These are phyloP conservation scores for Pontederia crassipes DNA, from an alignment of 176 grass and related monocot species.

Conservation along the genomic window DNA sequence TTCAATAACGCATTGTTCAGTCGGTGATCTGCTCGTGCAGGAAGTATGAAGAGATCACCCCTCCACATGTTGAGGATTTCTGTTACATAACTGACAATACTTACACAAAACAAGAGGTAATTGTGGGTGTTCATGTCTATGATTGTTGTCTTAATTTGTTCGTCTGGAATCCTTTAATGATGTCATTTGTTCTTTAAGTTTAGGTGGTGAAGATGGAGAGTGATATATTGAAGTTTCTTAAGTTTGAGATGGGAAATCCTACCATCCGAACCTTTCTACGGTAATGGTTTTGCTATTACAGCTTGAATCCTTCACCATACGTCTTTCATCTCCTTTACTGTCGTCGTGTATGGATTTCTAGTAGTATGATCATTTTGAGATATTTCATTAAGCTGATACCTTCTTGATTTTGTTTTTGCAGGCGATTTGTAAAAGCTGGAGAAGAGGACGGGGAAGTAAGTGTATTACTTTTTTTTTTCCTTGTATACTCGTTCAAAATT, in stretches of 20 bases:
- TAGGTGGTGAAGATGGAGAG: slow-evolving; percentile 79
- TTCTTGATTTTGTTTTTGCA: slow-evolving; percentile 12
- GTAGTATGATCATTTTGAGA: neutral
- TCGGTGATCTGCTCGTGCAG: slow-evolving; percentile 21
- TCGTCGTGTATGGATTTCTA: neutral
- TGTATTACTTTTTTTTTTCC: slow-evolving; percentile 10
- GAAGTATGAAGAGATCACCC: slow-evolving; percentile 86
- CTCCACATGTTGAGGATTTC: slow-evolving; percentile 73
- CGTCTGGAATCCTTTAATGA: neutral
- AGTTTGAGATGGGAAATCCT: slow-evolving; percentile 85
- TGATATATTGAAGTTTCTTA: slow-evolving; percentile 68
- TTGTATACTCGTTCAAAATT: slow-evolving; percentile 5
- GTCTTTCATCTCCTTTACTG: neutral
- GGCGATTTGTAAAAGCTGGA: slow-evolving; percentile 48
- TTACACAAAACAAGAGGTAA: slow-evolving; percentile 70
- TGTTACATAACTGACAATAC: slow-evolving; percentile 97
- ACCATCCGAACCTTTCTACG: slow-evolving; percentile 81
- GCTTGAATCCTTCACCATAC: neutral
- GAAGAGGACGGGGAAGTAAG: slow-evolving; percentile 52
- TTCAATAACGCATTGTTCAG: neutral
- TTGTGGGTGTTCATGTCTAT: neutral
- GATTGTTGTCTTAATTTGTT: neutral
- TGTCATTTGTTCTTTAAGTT: neutral
- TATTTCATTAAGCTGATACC: neutral
- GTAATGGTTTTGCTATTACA: neutral